Evolutionary conservation across 495 filamentous ascomycete genomes (phyloP), one percentile per base, ranked within the genome.

Genomic region (Ramalina peruviana): DNA sequence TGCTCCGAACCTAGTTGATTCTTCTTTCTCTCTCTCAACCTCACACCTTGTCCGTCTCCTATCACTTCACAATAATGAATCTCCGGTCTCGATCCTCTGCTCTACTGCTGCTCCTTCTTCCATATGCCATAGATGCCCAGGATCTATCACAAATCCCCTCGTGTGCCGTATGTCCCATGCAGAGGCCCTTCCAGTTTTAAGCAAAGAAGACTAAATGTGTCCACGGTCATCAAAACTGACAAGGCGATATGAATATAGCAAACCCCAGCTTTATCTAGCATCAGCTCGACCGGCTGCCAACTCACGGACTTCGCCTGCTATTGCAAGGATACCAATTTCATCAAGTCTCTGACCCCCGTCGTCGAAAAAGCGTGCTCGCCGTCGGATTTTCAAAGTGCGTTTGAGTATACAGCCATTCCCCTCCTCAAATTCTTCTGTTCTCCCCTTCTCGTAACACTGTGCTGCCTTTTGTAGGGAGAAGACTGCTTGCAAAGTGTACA

Each of bases 201-300:
- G 40, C 19, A 40, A 54, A 38, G 6, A n/a, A n/a, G 6, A 6
- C 40, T 45, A 40, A 50, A 36, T 25, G 4, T 4, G 6, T 6
- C 3, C 23, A 25, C 4, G 23, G 3, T 3, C 23, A 25, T 4
- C 3, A 6, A 25, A 6, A 6, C 23, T 25, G 23, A 39, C 21
- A n/a, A 6, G 5, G 5, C 27, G 15, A 20, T 3, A 12, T 11
- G 30, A 33, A 33, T 7, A 3, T 42, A 54, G 52, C 39, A 39
- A 43, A 16, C 26, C 19, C 37, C 52, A 15, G 52, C 52, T 10
- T 12, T 50, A 20, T 40, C 26, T 3, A 45, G 46, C 27, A 36
- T 54, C 39, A 54, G 27, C 30, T 44, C 40, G 4, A 50, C 47
- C 20, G 47, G 47, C 41, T 54, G 52, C 47, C 12, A 44, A n/a